Evolutionary conservation across 129 eudicot species (phyloP).

Genomic region (Artemisia tridentata): DNA sequence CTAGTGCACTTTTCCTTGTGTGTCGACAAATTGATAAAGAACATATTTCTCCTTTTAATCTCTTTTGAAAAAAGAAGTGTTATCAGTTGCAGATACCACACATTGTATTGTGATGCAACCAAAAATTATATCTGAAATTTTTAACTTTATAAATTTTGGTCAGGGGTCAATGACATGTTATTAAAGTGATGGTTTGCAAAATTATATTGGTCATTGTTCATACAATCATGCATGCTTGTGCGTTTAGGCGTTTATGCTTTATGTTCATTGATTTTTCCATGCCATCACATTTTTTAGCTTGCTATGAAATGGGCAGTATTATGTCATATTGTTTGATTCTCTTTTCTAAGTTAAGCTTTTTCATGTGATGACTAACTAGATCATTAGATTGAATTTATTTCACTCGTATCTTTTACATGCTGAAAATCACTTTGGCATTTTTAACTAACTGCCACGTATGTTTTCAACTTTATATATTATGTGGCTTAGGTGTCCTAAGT

Average conservation of each 20-base stretch:
- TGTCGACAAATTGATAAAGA: too few species aligned
- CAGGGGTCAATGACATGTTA: not conserved
- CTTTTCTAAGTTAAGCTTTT: not conserved
- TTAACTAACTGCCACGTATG: not conserved
- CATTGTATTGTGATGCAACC: not conserved
- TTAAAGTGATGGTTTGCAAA: constrained; percentile 6
- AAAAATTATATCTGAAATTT: not conserved
- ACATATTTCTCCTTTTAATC: not conserved
- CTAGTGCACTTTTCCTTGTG: not conserved
- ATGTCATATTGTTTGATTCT: not conserved
- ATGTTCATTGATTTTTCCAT: not conserved
- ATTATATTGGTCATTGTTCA: not conserved
- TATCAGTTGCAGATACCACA: not conserved
- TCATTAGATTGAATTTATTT: not conserved
- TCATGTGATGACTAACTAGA: not conserved
- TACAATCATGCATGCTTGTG: not conserved
- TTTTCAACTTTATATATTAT: not conserved
- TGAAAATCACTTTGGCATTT: not conserved
- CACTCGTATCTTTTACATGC: not conserved
- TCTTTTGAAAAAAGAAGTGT: not conserved
- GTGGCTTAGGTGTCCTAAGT: not conserved
- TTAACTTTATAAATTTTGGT: not conserved
- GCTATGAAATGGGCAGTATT: too few species aligned
- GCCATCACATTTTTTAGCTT: not conserved
- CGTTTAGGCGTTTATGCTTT: not conserved